Percentiles rank a stretch among this genome's conserved stretches.
phyloP scores from a whole-genome alignment of 805 yeast genomes.

The Teunomyces barrocoloradensis region DNA sequence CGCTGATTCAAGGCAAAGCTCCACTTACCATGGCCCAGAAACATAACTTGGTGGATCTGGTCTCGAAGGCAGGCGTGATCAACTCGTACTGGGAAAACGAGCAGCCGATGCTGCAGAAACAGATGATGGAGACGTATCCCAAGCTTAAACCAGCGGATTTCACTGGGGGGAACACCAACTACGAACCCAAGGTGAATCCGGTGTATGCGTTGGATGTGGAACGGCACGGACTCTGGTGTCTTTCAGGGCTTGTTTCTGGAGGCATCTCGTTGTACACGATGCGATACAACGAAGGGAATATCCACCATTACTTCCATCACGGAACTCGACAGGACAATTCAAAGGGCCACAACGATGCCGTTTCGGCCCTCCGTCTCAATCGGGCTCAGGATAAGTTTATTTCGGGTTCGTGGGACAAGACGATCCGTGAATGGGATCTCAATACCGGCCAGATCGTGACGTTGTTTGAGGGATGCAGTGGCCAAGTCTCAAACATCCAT shows the following conservation, averaged over 20 bases:
- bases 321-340: constrained; percentile 27
- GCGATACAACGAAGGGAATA: constrained; percentile 76
- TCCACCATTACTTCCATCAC: constrained; percentile 66
- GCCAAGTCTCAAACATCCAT: constrained; percentile 77
- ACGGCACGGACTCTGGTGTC: constrained; percentile 75
- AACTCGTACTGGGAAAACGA: constrained; percentile 95
- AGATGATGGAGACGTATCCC: constrained; percentile 36
- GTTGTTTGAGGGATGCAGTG: constrained; percentile 55
- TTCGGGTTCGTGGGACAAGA: constrained; percentile 90
- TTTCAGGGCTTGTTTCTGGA: constrained; percentile 79
- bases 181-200: constrained; percentile 71
- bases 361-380: constrained; percentile 68
- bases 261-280: constrained; percentile 84
- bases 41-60: constrained; percentile 83
- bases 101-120: constrained; percentile 61
- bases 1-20: constrained; percentile 80
- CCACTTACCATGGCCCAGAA: constrained; percentile 89
- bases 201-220: constrained; percentile 87
- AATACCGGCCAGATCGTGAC: constrained; percentile 59
- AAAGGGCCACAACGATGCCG: constrained; percentile 65
- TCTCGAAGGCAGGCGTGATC: constrained; percentile 80
- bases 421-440: constrained; percentile 80
- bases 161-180: constrained; percentile 35
- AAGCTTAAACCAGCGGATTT: constrained; percentile 37
- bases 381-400: constrained; percentile 59